Base-by-base conservation (phyloP, 345 rosid genomes). In the Citrus glauca region DNA sequence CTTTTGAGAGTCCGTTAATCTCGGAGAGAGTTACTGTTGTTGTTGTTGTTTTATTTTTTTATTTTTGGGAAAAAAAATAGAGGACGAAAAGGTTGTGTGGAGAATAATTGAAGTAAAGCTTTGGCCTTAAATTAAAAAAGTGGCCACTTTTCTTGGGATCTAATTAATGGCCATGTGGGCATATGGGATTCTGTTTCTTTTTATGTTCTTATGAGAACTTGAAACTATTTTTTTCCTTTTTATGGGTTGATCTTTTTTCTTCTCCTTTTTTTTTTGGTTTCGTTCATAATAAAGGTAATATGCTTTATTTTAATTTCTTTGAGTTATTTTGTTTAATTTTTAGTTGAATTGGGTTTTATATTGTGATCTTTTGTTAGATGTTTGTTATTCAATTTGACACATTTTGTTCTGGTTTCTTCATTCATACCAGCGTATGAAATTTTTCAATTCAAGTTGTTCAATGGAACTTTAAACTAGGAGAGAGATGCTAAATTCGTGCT, bases 1-100 rank as follows among this genome's bases (percentile, higher is more conserved):
- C 66, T 37, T 67, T 84, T 87, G 75, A 62, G 62, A 61, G 61
- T 37, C 85, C 90, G 86, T 71, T 73, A 85, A 83, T 88, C 81
- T 27, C 85, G 90, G 91, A 59, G 77, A 64, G 79, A 83, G 73
- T 32, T 66, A 25, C n/a, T 7, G 67, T 65, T 73, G 76, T 32
- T 60, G 50, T 13, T 45, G 16, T 24, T 11, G 48, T 73, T 3
- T 16, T 2, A 8, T 14, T 35, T 17, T 30, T 28, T 76, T 0
- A 1, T 75, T 72, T 75, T 82, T 59, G 73, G 42, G 4, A 35
- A 14, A 30, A 30, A 63, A 32, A 50, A 63, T 69, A 11, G 10
- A 33, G 6, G 63, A 42, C 25, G 61, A 60, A 70, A 57, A 16
- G 66, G 55, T 77, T 83, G 77, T 81, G 88, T 78, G 88, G 85